These are phyloP conservation scores for Gloeopeniophorella convolvens DNA, from an alignment of 768 basidiomycete species.

Conservation along the genomic window DNA sequence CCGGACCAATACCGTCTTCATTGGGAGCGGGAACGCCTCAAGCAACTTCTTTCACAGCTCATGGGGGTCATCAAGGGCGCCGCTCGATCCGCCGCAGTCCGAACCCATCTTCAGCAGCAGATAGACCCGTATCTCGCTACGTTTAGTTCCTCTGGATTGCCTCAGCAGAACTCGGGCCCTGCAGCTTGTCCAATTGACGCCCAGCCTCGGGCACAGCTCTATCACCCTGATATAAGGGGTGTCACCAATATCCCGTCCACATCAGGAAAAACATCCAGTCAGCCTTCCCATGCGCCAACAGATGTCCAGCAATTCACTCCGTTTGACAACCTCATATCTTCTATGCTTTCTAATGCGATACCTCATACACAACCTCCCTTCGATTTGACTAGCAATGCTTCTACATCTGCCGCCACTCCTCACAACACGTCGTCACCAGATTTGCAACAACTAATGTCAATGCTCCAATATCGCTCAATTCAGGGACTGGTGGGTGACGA, in stretches of 20 bases:
- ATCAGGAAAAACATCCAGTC: neutral
- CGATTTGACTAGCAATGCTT: neutral
- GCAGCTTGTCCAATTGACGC: neutral
- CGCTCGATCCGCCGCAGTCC: constrained; percentile 53
- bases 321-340: constrained; percentile 34
- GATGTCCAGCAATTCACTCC: constrained; percentile 25
- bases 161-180: constrained; percentile 2
- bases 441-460: constrained; percentile 6
- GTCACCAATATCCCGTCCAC: neutral
- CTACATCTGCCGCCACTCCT: constrained; percentile 4
- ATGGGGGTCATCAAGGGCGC: constrained; percentile 55
- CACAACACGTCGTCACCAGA: constrained; percentile 3
- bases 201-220: neutral
- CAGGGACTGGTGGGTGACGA: neutral
- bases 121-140: constrained; percentile 10
- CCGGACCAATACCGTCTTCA: constrained; percentile 54
- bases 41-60: constrained; percentile 56
- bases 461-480: neutral
- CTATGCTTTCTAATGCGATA: constrained; percentile 6
- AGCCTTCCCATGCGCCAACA: constrained; percentile 2
- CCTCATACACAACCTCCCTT: neutral
- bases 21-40: constrained; percentile 62
- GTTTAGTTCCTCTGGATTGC: neutral
- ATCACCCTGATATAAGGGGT: constrained; percentile 1
- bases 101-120: constrained; percentile 35